A percentile compares a stretch with the other conserved stretches of the same genome.
These are phyloP conservation scores for Fusarium pseudocircinatum DNA, from an alignment of 2,329 filamentous ascomycete species.

Conservation along the genomic window DNA sequence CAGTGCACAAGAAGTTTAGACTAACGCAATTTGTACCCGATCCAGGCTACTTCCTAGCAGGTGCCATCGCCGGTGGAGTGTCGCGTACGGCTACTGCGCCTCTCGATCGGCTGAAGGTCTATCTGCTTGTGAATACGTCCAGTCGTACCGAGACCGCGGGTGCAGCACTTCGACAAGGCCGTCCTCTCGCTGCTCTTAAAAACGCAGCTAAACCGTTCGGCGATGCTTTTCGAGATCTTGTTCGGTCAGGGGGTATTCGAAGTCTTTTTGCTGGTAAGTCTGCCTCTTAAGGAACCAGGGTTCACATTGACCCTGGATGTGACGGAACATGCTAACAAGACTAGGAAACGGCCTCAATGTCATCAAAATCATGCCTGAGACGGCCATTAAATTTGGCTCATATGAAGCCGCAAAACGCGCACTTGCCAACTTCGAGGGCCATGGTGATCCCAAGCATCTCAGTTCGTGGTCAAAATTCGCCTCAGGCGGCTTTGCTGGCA, in stretches of 20 bases:
- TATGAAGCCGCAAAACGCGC: conserved; percentile 95
- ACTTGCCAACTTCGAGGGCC: conserved; percentile 87
- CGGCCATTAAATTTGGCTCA: conserved; percentile 96
- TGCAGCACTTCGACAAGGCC: conserved; percentile 75
- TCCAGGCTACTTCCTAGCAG: conserved; percentile 98
- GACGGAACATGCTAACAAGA: conserved; percentile 11
- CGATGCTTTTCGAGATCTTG: conserved; percentile 80
- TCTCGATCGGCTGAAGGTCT: conserved; percentile 96
- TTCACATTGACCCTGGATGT: neutral
- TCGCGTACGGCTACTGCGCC: conserved; percentile 96
- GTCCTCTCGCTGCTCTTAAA: conserved; percentile 70
- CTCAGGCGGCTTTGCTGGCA: conserved; percentile 89
- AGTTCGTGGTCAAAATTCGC: conserved; percentile 88
- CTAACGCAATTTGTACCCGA: conserved; percentile 78
- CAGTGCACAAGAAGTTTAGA: conserved; percentile 56
- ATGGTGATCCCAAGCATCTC: conserved; percentile 81
- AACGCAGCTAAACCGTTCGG: conserved; percentile 75
- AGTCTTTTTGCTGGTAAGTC: conserved; percentile 90
- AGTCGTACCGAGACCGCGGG: conserved; percentile 62
- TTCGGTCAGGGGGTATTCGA: conserved; percentile 84
- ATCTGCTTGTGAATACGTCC: conserved; percentile 89
- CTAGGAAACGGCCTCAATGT: conserved; percentile 95
- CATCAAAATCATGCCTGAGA: conserved; percentile 98
- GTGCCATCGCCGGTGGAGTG: conserved; percentile 91
- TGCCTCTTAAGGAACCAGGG: neutral